These are phyloP conservation scores for Candida khao-thaluensis DNA, from an alignment of 805 yeast genomes.

Conservation along the genomic window DNA sequence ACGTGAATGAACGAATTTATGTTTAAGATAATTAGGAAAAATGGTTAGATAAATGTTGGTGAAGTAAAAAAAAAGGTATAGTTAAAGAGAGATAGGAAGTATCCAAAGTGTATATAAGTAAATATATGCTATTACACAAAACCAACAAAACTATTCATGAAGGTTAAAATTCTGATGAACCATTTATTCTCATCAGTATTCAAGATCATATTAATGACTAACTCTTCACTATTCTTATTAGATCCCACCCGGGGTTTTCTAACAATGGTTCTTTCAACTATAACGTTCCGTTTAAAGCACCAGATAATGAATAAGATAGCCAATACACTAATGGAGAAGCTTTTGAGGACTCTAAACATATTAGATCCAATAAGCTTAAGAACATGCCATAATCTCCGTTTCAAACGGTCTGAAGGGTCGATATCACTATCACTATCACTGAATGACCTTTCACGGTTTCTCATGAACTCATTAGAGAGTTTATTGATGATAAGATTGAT, in stretches of 20 bases:
- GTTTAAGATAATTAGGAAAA: no score
- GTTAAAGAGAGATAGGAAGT: no score
- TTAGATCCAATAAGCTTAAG: constrained; percentile 29
- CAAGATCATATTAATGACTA: constrained; percentile 42
- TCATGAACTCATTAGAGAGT: constrained; percentile 40
- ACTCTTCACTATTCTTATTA: constrained; percentile 33
- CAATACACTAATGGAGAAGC: constrained; percentile 34
- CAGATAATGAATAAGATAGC: constrained; percentile 41
- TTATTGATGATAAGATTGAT: constrained; percentile 47
- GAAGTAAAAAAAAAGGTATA: no score
- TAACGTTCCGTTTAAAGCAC: constrained; percentile 41
- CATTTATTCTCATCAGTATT: constrained; percentile 44
- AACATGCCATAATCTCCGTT: constrained; percentile 22
- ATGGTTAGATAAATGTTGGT: no score
- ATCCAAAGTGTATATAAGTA: not conserved
- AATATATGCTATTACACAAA: no score
- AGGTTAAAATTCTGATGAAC: constrained; percentile 37
- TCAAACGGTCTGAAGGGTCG: constrained; percentile 21
- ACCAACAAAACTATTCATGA: constrained; percentile 42
- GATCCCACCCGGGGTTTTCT: constrained; percentile 23
- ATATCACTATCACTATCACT: constrained; percentile 18
- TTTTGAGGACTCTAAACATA: constrained; percentile 28
- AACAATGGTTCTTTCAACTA: constrained; percentile 40
- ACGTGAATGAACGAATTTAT: no score
- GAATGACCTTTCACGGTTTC: constrained; percentile 11